Conservation (phyloP, 2,329 filamentous ascomycete species). For the Coniochaeta ligniaria region DNA sequence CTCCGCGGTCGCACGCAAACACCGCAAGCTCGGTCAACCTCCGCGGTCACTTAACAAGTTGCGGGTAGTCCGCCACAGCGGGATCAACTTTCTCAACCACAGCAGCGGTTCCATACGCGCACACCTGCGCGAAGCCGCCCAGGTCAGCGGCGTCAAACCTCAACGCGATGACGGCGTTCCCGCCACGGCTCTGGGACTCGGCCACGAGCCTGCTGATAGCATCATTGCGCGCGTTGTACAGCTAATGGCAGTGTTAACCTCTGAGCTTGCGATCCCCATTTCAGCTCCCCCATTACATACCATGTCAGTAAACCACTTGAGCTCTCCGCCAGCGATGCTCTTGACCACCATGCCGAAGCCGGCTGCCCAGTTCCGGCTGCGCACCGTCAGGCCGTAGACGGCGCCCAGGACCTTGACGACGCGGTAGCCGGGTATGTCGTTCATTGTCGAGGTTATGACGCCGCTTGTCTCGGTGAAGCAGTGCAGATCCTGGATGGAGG, state of each 20-base stretch:
- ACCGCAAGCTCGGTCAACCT: too few species aligned
- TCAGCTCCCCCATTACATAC: conserved; percentile 14
- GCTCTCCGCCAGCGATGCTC: conserved; percentile 50
- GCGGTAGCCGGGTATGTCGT: conserved; percentile 54
- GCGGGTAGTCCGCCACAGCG: conserved; percentile 15
- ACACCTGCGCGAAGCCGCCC: conserved; percentile 46
- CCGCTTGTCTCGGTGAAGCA: conserved; percentile 57
- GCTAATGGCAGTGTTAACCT: conserved; percentile 14
- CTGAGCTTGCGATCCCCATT: background rate
- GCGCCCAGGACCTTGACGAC: conserved; percentile 50
- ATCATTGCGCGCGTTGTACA: conserved; percentile 52
- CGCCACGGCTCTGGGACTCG: conserved; percentile 49
- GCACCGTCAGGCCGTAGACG: conserved; percentile 31
- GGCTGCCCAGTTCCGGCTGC: conserved; percentile 50
- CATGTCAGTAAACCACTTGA: conserved; percentile 51
- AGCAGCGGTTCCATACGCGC: conserved; percentile 53
- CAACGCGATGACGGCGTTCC: conserved; percentile 53
- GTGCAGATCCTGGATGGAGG: conserved; percentile 33
- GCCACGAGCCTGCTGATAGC: conserved; percentile 48
- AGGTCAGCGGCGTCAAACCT: conserved; percentile 51
- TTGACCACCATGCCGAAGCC: conserved; percentile 48
- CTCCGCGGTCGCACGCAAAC: too few species aligned
- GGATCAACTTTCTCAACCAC: conserved; percentile 47
- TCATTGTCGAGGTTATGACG: conserved; percentile 56
- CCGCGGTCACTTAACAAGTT: conserved; percentile 9